These are phyloP conservation scores for Pistacia integerrima DNA, from an alignment of 345 rosid species.

Conservation along the genomic window DNA sequence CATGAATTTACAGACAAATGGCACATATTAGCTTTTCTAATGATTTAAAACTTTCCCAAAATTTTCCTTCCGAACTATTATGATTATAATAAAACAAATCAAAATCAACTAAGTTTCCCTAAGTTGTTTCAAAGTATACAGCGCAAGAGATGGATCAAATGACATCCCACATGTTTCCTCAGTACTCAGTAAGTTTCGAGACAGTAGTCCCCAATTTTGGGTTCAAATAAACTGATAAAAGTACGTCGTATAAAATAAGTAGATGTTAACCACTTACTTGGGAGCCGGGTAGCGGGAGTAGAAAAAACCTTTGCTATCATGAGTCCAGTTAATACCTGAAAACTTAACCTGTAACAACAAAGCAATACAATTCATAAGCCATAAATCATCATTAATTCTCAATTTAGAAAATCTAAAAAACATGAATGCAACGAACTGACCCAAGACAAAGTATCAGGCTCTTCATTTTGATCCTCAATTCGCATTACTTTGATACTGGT, in stretches of 20 bases:
- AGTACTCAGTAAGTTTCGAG: no score
- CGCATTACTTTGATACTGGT: slow-evolving; percentile 74
- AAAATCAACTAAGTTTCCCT: not conserved
- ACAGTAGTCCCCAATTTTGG: no score
- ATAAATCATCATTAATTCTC: not conserved
- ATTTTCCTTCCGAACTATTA: not conserved
- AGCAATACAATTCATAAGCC: not conserved
- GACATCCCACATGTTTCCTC: no score
- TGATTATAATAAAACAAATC: not conserved
- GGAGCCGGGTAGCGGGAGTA: slow-evolving; percentile 90
- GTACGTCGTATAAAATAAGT: not conserved
- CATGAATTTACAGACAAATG: no score
- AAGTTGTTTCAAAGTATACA: not conserved
- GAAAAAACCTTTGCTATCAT: slow-evolving; percentile 84
- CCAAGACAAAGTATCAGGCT: slow-evolving; percentile 79
- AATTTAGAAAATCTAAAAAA: no score
- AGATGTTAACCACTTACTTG: slow-evolving; percentile 44
- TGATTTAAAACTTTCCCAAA: no score
- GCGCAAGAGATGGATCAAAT: not conserved
- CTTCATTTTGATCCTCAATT: slow-evolving; percentile 59
- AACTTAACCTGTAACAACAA: slow-evolving; percentile 67
- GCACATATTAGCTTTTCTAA: not conserved
- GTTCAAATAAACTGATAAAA: no score
- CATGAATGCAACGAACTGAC: slow-evolving; percentile 38
- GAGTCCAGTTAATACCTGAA: slow-evolving; percentile 83